Evolutionary conservation across 495 filamentous ascomycete genomes (phyloP).

Genomic region (Polyplosphaeria fusca): DNA sequence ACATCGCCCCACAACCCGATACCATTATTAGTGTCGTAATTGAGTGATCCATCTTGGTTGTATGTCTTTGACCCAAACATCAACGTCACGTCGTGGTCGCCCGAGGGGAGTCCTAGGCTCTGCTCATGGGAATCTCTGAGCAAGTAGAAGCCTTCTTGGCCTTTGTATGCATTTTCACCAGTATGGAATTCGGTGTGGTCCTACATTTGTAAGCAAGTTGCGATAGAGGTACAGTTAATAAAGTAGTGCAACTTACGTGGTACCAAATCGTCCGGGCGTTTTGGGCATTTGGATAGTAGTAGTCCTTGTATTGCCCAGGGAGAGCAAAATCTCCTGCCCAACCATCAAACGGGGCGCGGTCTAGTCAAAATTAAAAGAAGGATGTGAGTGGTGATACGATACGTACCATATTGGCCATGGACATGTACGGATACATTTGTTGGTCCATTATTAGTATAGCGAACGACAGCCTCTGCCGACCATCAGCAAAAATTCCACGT

Average conservation of each 20-base stretch:
- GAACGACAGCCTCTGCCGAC: slow-evolving; percentile 47
- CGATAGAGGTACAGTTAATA: background rate
- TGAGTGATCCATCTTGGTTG: slow-evolving; percentile 43
- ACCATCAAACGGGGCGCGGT: slow-evolving; percentile 43
- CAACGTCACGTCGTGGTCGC: slow-evolving; percentile 49
- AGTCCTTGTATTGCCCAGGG: slow-evolving; percentile 52
- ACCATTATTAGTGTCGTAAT: slow-evolving; percentile 40
- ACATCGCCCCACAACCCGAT: slow-evolving; percentile 50
- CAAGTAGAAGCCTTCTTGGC: slow-evolving; percentile 49
- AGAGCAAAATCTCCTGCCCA: slow-evolving; percentile 51
- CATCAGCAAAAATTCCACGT: slow-evolving; percentile 6
- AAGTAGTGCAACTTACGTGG: slow-evolving; percentile 54
- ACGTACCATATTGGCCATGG: slow-evolving; percentile 46
- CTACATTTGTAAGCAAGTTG: slow-evolving; percentile 7
- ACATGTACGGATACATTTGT: slow-evolving; percentile 45
- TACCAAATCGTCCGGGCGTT: slow-evolving; percentile 51
- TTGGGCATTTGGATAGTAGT: slow-evolving; percentile 54
- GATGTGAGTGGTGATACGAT: background rate
- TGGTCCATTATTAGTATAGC: slow-evolving; percentile 46
- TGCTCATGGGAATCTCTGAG: slow-evolving; percentile 43
- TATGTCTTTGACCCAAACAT: slow-evolving; percentile 49
- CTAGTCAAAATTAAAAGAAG: slow-evolving; percentile 1
- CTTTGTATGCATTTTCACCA: slow-evolving; percentile 51
- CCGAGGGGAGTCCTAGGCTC: slow-evolving; percentile 43
- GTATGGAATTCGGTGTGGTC: slow-evolving; percentile 33